A percentile compares a stretch with the other conserved stretches of the same genome.
phyloP scores from a whole-genome alignment of 768 basidiomycete genomes.

The Gloeophyllum trabeum region DNA sequence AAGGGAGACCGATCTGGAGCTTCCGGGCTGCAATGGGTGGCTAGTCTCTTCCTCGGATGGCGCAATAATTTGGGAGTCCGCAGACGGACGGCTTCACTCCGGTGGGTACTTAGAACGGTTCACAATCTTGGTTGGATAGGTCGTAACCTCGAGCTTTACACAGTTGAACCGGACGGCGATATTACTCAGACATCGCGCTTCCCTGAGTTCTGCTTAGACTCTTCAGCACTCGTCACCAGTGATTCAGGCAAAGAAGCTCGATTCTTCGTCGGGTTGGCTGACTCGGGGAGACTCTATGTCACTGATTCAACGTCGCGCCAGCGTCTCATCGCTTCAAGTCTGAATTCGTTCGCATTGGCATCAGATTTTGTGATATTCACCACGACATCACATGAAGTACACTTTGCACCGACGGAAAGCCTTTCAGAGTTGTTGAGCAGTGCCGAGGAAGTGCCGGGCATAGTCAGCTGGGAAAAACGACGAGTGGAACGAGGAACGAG shows the following conservation, averaged over 20 bases:
- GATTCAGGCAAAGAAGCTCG: too few relatives aligned
- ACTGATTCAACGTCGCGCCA: constrained; percentile 19
- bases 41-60: too few relatives aligned
- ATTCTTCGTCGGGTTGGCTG: constrained; percentile 56
- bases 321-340: constrained; percentile 34
- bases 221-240: too few relatives aligned
- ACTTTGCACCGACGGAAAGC: constrained; percentile 49
- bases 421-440: constrained; percentile 15
- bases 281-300: constrained; percentile 54
- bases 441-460: constrained; percentile 1
- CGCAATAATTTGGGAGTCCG: constrained; percentile 33
- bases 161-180: constrained; percentile 10
- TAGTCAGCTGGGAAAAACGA: constrained; percentile 49
- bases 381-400: constrained; percentile 69
- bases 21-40: too few relatives aligned
- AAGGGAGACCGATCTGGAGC: too few relatives aligned
- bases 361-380: constrained; percentile 79
- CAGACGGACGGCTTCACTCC: constrained; percentile 34
- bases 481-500: constrained; percentile 83
- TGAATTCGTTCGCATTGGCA: constrained; percentile 63
- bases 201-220: constrained; percentile 48
- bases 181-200: constrained; percentile 27
- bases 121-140: too few relatives aligned
- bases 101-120: constrained; percentile 10
- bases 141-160: background rate